Base-by-base conservation (phyloP, 345 rosid genomes). In the Erucastrum elatum region DNA sequence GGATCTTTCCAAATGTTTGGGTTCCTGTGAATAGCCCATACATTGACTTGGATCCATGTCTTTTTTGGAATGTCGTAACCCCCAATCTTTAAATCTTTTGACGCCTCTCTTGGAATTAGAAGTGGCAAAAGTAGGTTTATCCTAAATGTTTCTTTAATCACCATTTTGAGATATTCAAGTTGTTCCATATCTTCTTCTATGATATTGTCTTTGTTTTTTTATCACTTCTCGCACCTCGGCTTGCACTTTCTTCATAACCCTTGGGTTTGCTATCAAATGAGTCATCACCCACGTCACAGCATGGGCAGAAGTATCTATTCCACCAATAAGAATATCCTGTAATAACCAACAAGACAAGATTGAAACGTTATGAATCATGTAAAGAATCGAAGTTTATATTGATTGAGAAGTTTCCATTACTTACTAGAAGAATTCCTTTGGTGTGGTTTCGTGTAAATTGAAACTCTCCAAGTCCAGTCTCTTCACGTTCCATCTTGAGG, bases 341-440 rank as follows among this genome's bases (percentile, higher is more conserved):
- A 70, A 64, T 61, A 67, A 9, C 6, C 1, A 69, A 49, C 1
- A 64, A 15, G 0, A n/a, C 17, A 61, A 2, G 12, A 49, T 13
- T 49, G 0, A 49, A 49, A 49, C 56, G 56, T 49, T 49, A 49
- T 49, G 21, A 8, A 49, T n/a, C 56, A 49, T 49, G 56, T 49
- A 49, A 49, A 49, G 17, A 49, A 49, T n/a, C n/a, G n/a, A n/a
- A 34, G n/a, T n/a, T n/a, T 12, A 46, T 46, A 46, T 4, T 46
- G 16, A 46, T 13, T 46, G 16, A 46, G 53, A 49, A 9, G 55
- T 16, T 56, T 35, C n/a, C 3, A 21, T 17, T 16, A 77, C 70
- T 69, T 85, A 85, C 85, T 68, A 84, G 3, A 34, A 88, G 86
- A 4, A 84, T 67, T 29, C 83, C 89, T 82, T 84, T 84, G 29